Evolutionary conservation across 768 basidiomycete species (phyloP), one percentile per base, ranked within the genome.

Genomic region (Xanthoconium purpureum): DNA sequence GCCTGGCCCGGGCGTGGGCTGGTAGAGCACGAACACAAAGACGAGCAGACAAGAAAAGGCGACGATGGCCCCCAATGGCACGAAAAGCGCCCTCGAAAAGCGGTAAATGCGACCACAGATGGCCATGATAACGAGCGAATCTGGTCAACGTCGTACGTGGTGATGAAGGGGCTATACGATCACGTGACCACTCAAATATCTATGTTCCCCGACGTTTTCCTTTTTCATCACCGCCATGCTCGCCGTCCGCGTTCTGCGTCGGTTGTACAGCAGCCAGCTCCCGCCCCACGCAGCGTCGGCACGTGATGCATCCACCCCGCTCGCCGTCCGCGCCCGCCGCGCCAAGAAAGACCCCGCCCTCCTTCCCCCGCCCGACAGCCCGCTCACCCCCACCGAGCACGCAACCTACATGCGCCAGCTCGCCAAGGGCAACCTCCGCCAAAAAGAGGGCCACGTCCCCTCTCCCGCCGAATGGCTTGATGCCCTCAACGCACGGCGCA

Each of bases 21-120:
- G 89, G 64, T 92, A 88, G 33, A 96, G 83, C 20, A 94, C 75
- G 65, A 92, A 91, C 35, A 91, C 73, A 67, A 86, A 88, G 2
- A 84, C 82, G 52, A 95, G 85, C 42, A 91, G 76, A 54, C 80
- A 80, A 15, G 84, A 83, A 73, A 96, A 89, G 13, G 79, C 77
- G 45, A 89, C 66, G 60, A 89, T 72, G 12, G 85, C 74, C 4
- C 82, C 74, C 47, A 85, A 73, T 0, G 89, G 88, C 6, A 79
- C 76, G 56, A 83, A 82, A 29, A 84, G 71, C 6, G 80, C 80
- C 42, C 81, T 78, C 37, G 84, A 42, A 52, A 76, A 77, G 38
- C 87, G 82, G 24, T 81, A 74, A 44, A 82, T 50, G 32, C 75
- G 75, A 66, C 70, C 73, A 48, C 72, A 75, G 20, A 68, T 72